Percentiles rank a stretch among this genome's conserved stretches.
Evolutionary conservation across 2,329 filamentous ascomycete species (phyloP).

Genomic region (Epichloe brachyelytri): DNA sequence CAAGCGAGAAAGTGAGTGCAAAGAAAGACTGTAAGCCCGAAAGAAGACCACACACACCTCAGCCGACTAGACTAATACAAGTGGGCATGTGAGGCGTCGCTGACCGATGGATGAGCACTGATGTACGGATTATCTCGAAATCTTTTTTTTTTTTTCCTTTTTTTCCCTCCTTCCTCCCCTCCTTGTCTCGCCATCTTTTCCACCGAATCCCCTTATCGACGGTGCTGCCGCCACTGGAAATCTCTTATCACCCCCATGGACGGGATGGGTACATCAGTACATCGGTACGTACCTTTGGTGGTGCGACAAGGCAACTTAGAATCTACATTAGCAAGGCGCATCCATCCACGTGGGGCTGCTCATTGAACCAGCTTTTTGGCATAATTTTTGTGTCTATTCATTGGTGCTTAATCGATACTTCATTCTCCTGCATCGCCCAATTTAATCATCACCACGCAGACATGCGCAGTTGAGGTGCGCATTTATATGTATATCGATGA

Average conservation of each 20-base stretch:
- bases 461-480: too few species aligned
- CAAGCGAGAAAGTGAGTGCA: not conserved
- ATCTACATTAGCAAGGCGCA: too few species aligned
- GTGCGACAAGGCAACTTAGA: too few species aligned
- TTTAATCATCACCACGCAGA: too few species aligned
- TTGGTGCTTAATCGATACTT: too few species aligned
- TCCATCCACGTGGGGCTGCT: too few species aligned
- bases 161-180: not conserved
- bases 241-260: slow-evolving; percentile 1
- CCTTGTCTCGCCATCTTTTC: too few species aligned
- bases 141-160: not conserved
- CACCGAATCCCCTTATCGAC: not conserved
- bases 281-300: not conserved
- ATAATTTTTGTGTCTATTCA: too few species aligned
- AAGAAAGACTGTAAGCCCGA: not conserved
- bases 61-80: not conserved
- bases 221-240: not conserved
- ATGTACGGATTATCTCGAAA: too few species aligned
- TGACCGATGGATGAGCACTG: not conserved
- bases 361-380: too few species aligned
- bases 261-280: not conserved
- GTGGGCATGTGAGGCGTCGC: not conserved
- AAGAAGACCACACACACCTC: not conserved
- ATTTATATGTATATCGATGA: too few species aligned
- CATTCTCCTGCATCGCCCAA: too few species aligned